Evolutionary conservation across 768 basidiomycete genomes (phyloP).

Genomic region (Phlebiopsis flavidoalba): DNA sequence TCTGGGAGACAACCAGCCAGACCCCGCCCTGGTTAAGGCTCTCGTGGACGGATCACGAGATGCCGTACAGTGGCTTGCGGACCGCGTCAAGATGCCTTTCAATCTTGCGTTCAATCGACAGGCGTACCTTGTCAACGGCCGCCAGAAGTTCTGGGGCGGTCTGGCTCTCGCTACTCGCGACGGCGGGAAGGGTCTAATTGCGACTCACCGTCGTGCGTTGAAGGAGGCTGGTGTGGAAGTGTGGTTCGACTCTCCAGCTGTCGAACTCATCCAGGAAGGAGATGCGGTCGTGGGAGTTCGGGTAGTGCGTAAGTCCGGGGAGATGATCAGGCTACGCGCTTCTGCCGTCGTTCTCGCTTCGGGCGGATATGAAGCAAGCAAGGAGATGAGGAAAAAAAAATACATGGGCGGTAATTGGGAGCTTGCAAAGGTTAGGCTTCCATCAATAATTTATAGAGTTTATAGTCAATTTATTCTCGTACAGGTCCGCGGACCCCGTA

Average conservation of each 20-base stretch:
- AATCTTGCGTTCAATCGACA: conserved; percentile 58
- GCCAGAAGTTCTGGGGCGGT: conserved; percentile 69
- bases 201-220: conserved; percentile 47
- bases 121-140: conserved; percentile 58
- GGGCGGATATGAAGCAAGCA: conserved; percentile 62
- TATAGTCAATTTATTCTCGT: not conserved
- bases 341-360: conserved; percentile 54
- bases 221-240: conserved; percentile 44
- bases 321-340: conserved; percentile 31
- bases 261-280: conserved; percentile 30
- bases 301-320: conserved; percentile 34
- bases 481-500: conserved; percentile 70
- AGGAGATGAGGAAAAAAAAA: conserved; percentile 38
- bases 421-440: conserved; percentile 42
- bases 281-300: conserved; percentile 42
- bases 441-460: not conserved
- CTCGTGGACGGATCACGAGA: conserved; percentile 54
- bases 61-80: conserved; percentile 52
- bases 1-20: conserved; percentile 45
- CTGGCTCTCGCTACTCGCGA: conserved; percentile 56
- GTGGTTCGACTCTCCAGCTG: conserved; percentile 52
- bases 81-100: conserved; percentile 47
- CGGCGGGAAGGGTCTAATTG: conserved; percentile 65
- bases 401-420: conserved; percentile 58
- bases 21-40: conserved; percentile 42